Percentiles rank a stretch among this genome's conserved stretches.
phyloP scores from a whole-genome alignment of 2,329 filamentous ascomycete genomes.

The Huntiella bhutanensis region DNA sequence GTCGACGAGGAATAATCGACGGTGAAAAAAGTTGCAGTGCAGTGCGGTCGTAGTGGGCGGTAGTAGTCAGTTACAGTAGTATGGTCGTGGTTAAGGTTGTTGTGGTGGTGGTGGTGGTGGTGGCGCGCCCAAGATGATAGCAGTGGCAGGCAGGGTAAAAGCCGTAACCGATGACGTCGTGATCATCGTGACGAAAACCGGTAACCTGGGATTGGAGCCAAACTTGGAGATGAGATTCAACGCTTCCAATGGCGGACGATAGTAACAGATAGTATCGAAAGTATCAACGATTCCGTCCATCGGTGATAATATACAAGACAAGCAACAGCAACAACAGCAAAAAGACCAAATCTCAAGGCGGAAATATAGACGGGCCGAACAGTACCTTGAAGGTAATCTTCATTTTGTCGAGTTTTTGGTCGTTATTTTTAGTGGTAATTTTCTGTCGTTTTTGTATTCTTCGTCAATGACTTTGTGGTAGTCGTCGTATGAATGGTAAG shows the following conservation, averaged over 20 bases:
- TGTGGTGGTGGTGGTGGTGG: no score
- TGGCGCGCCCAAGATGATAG: not conserved
- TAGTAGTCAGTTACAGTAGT: no score
- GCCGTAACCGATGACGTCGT: no score
- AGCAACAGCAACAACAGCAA: not conserved
- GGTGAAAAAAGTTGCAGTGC: not conserved
- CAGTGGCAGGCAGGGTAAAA: no score
- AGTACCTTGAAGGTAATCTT: conserved; percentile 50
- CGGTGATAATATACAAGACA: not conserved
- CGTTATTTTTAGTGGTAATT: not conserved
- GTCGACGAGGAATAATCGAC: not conserved
- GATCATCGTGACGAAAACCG: not conserved
- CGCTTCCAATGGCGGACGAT: not conserved
- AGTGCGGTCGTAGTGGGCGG: no score
- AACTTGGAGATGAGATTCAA: not conserved
- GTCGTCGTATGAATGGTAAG: no score
- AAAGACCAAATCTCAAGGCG: not conserved
- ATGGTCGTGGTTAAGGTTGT: no score
- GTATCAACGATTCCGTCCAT: not conserved
- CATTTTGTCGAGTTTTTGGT: conserved; percentile 27
- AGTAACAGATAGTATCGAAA: not conserved
- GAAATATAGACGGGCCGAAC: not conserved
- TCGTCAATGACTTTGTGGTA: no score
- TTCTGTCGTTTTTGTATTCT: no score
- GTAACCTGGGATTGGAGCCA: not conserved